A percentile compares a stretch with the other conserved stretches of the same genome.
phyloP scores from a whole-genome alignment of 352 stramenopile genomes.

The Phytophthora megakarya region DNA sequence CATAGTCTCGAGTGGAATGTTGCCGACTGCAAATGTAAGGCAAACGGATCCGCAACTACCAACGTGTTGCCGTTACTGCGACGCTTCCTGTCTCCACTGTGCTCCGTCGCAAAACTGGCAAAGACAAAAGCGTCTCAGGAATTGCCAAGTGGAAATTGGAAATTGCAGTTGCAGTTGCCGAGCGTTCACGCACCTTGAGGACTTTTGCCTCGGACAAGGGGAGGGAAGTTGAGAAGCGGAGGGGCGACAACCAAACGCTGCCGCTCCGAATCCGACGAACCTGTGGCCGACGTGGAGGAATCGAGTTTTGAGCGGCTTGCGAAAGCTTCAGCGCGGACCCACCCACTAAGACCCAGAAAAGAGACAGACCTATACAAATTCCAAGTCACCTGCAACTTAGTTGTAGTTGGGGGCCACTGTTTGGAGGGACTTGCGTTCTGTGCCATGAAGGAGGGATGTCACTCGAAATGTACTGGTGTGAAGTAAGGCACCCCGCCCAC shows the following conservation, averaged over 20 bases:
- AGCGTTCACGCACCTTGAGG: constrained; percentile 15
- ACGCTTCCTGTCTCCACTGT: constrained; percentile 18
- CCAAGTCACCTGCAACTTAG: constrained; percentile 10
- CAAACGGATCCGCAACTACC: background rate
- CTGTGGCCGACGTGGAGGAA: constrained; percentile 27
- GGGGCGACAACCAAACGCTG: constrained; percentile 47
- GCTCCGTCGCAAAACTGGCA: constrained; percentile 12
- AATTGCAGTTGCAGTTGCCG: background rate
- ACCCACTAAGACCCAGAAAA: constrained; percentile 28
- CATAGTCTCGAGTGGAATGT: constrained; percentile 17
- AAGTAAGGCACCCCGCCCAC: constrained; percentile 7
- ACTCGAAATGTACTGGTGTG: background rate
- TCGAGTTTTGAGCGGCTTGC: constrained; percentile 16
- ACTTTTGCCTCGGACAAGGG: too few species aligned
- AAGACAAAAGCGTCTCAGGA: constrained; percentile 8
- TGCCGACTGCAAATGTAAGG: constrained; percentile 1
- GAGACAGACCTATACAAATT: constrained; percentile 14
- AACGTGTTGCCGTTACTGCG: constrained; percentile 23
- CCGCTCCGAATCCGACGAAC: constrained; percentile 29
- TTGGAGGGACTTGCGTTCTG: constrained; percentile 15
- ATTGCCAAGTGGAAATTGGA: background rate
- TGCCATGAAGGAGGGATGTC: constrained; percentile 21
- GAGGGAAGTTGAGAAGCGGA: background rate
- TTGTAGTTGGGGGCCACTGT: constrained; percentile 13
- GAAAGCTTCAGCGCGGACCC: constrained; percentile 4